These are phyloP conservation scores for Solanum hybrid DNA, from an alignment of 305 asterid species.

Conservation along the genomic window DNA sequence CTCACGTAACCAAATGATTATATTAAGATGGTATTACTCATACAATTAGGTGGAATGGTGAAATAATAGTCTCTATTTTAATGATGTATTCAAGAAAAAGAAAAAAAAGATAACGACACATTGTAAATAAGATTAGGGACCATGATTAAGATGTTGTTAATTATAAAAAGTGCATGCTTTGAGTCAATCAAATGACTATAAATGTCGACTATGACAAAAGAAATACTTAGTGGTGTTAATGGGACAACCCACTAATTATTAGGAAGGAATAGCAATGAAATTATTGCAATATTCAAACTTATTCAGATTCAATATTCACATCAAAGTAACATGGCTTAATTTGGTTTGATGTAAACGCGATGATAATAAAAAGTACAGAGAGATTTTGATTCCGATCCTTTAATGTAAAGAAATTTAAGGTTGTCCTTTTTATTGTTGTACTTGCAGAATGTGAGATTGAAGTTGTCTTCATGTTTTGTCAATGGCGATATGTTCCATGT, in stretches of 20 bases:
- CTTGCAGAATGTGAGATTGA: background rate
- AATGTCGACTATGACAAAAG: background rate
- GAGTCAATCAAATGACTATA: background rate
- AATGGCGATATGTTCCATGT: constrained; percentile 2
- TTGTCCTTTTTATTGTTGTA: background rate
- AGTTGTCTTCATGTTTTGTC: background rate
- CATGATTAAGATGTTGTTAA: background rate
- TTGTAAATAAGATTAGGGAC: background rate
- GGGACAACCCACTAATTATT: background rate
- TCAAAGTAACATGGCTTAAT: background rate
- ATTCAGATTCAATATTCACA: background rate
- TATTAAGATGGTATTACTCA: background rate
- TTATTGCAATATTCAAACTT: background rate
- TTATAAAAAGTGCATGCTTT: background rate
- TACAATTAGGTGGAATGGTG: background rate
- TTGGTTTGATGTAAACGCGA: too few relatives aligned
- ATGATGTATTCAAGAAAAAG: background rate
- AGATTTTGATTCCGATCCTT: background rate
- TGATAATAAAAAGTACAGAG: too few relatives aligned
- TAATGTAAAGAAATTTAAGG: background rate
- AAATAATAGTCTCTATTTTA: background rate
- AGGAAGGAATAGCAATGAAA: background rate
- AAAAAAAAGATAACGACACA: background rate
- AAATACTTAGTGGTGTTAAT: background rate
- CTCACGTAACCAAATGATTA: background rate